phyloP scores from a whole-genome alignment of 345 rosid species.

The Sisymbrium irio region DNA sequence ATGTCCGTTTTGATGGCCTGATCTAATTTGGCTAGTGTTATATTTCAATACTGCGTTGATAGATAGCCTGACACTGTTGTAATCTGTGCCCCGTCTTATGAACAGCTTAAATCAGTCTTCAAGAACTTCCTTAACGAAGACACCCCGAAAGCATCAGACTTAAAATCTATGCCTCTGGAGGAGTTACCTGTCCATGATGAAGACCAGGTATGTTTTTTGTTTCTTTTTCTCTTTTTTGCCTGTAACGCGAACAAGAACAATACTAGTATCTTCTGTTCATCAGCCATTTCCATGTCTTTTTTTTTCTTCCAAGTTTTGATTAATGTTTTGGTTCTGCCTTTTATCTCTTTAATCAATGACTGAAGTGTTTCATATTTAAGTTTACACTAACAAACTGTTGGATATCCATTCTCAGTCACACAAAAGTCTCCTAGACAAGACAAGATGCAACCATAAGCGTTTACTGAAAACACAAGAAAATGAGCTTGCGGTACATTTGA shows the following conservation, averaged over 20 bases:
- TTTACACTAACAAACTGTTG: constrained; percentile 5
- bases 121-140: constrained; percentile 39
- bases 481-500: constrained; percentile 62
- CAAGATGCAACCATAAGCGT: constrained; percentile 43
- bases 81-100: neutral
- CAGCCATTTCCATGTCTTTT: constrained; percentile 1
- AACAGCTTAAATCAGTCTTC: constrained; percentile 51
- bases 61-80: constrained; percentile 4
- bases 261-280: neutral
- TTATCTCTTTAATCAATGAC: neutral
- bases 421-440: constrained; percentile 43
- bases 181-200: constrained; percentile 40
- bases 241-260: neutral
- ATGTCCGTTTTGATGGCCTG: neutral
- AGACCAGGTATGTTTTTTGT: constrained; percentile 42
- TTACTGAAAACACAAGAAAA: constrained; percentile 63
- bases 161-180: constrained; percentile 40
- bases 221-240: neutral
- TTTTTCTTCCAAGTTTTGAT: neutral
- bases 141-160: constrained; percentile 24
- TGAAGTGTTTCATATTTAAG: neutral
- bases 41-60: neutral
- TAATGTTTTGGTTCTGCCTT: constrained; percentile 2
- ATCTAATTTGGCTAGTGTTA: neutral
- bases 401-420: constrained; percentile 42